phyloP scores from a whole-genome alignment of 805 yeast species.

The Spathaspora passalidarum region DNA sequence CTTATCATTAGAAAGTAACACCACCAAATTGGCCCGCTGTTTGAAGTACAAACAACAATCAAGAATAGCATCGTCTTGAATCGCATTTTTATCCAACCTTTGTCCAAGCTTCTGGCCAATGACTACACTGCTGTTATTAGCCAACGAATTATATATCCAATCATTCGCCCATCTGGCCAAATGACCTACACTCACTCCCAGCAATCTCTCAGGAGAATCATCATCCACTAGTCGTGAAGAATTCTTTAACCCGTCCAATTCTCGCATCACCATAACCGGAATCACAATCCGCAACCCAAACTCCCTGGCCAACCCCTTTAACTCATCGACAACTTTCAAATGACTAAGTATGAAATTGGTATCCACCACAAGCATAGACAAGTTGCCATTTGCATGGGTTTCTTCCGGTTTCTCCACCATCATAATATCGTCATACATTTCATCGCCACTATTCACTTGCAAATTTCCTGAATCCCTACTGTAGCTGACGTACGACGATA shows the following conservation, averaged over 20 bases:
- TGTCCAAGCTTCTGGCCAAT: slow-evolving; percentile 65
- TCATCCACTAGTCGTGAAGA: slow-evolving; percentile 19
- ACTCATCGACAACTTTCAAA: slow-evolving; percentile 51
- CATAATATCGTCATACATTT: slow-evolving; percentile 18
- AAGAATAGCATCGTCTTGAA: slow-evolving; percentile 77
- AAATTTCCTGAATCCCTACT: slow-evolving; percentile 9
- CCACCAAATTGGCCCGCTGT: slow-evolving; percentile 39
- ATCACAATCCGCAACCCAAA: slow-evolving; percentile 56
- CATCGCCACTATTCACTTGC: slow-evolving; percentile 4
- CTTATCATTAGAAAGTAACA: slow-evolving; percentile 77
- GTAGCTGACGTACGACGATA: slow-evolving; percentile 37
- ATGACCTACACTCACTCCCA: slow-evolving; percentile 43
- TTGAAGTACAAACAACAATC: slow-evolving; percentile 77
- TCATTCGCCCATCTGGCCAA: slow-evolving; percentile 71
- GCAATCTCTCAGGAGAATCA: slow-evolving; percentile 10
- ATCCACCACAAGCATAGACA: slow-evolving; percentile 61
- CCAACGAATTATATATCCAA: slow-evolving; percentile 68
- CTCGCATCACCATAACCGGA: slow-evolving; percentile 69
- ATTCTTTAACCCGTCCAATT: slow-evolving; percentile 78
- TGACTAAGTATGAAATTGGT: slow-evolving; percentile 82
- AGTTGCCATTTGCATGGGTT: slow-evolving; percentile 16
- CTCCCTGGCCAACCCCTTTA: slow-evolving; percentile 37
- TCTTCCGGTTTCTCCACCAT: slow-evolving; percentile 12
- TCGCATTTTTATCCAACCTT: slow-evolving; percentile 40
- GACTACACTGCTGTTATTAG: slow-evolving; percentile 48